Percentiles rank a stretch among this genome's conserved stretches.
These are phyloP conservation scores for Citrus medica DNA, from an alignment of 345 rosid species.

Conservation along the genomic window DNA sequence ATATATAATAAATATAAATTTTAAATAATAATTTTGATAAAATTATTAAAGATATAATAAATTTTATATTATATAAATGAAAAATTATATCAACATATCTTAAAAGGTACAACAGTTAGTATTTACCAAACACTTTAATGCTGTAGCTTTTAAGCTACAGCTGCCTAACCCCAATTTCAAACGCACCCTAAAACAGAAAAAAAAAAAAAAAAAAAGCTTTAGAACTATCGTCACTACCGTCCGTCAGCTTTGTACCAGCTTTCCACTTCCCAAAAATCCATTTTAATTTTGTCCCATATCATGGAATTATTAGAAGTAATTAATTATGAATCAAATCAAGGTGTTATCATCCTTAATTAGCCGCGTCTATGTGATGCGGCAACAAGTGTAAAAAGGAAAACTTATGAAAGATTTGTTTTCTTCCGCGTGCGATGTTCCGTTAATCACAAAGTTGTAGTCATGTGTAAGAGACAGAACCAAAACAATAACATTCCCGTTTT, in stretches of 20 bases:
- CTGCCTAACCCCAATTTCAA: no score
- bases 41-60: no score
- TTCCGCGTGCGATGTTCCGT: not conserved
- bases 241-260: not conserved
- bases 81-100: no score
- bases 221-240: constrained; percentile 1
- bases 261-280: not conserved
- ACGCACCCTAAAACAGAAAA: not conserved
- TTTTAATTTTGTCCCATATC: not conserved
- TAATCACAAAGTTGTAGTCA: constrained; percentile 10
- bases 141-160: no score
- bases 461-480: not conserved
- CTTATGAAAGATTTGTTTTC: not conserved
- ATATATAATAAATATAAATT: no score
- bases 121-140: no score
- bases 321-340: not conserved
- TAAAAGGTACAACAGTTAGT: no score
- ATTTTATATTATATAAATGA: no score
- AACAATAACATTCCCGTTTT: not conserved
- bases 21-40: no score
- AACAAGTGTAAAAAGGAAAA: not conserved
- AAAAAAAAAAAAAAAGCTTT: not conserved
- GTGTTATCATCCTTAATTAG: not conserved
- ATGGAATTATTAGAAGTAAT: not conserved
- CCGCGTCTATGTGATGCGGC: not conserved